Percentiles rank a stretch among this genome's conserved stretches.
Evolutionary conservation across 345 rosid genomes (phyloP).

Genomic region (Populus davidiana): DNA sequence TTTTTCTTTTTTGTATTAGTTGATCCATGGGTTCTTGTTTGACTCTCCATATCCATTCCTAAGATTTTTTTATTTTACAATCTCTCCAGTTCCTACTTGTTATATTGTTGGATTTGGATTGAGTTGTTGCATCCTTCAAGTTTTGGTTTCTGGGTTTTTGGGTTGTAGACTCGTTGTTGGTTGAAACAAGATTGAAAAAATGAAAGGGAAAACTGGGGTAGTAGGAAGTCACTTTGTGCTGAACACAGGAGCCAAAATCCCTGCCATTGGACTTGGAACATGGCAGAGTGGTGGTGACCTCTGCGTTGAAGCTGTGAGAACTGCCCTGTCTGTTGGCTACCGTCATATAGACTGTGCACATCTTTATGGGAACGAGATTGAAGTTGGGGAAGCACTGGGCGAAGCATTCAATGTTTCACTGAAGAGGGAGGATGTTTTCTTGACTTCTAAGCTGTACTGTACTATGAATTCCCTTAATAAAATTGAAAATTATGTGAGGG

Average conservation of each 20-base stretch:
- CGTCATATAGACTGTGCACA: slow-evolving; percentile 65
- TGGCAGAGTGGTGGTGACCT: slow-evolving; percentile 67
- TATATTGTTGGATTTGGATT: background rate
- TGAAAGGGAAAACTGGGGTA: slow-evolving; percentile 45
- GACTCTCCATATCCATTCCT: background rate
- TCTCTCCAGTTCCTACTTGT: background rate
- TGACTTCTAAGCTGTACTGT: slow-evolving; percentile 60
- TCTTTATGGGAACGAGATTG: slow-evolving; percentile 58
- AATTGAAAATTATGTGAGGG: slow-evolving; percentile 61
- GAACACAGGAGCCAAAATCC: slow-evolving; percentile 59
- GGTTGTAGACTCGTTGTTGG: background rate
- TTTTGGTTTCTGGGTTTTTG: slow-evolving; percentile 7
- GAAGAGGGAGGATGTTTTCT: slow-evolving; percentile 53
- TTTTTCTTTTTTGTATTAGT: background rate
- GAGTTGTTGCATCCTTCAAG: background rate
- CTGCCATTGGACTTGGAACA: slow-evolving; percentile 61
- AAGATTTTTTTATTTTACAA: background rate
- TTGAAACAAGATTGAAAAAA: slow-evolving; percentile 10
- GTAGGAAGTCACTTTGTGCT: slow-evolving; percentile 39
- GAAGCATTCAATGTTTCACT: slow-evolving; percentile 39
- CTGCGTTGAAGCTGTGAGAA: slow-evolving; percentile 52
- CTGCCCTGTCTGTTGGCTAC: slow-evolving; percentile 53
- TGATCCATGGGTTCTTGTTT: background rate
- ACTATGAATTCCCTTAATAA: slow-evolving; percentile 61
- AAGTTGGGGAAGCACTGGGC: slow-evolving; percentile 59